Evolutionary conservation across 495 filamentous ascomycete species (phyloP).

Genomic region (Xylaria scruposa): DNA sequence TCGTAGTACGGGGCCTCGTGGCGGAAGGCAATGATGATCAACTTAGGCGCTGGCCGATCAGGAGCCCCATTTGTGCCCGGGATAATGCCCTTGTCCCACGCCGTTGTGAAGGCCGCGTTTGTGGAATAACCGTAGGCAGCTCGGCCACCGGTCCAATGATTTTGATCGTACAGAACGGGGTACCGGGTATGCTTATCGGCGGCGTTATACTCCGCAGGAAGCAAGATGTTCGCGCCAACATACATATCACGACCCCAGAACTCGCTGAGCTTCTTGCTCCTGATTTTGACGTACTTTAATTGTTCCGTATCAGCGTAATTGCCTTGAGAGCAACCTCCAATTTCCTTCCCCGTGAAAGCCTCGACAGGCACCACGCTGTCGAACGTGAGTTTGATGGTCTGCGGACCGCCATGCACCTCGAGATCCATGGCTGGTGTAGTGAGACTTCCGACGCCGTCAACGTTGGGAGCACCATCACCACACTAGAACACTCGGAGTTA

Average conservation of each 20-base stretch:
- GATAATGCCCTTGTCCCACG: slow-evolving; percentile 26
- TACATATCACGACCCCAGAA: slow-evolving; percentile 31
- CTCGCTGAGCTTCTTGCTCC: slow-evolving; percentile 17
- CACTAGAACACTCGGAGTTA: not conserved
- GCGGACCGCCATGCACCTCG: slow-evolving; percentile 18
- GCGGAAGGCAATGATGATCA: slow-evolving; percentile 28
- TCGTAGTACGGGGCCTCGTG: slow-evolving; percentile 29
- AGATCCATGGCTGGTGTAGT: slow-evolving; percentile 22
- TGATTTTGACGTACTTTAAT: slow-evolving; percentile 25
- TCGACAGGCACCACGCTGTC: slow-evolving; percentile 20
- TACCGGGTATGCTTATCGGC: slow-evolving; percentile 25
- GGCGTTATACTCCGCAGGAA: slow-evolving; percentile 25
- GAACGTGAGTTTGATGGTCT: slow-evolving; percentile 27
- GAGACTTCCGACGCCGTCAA: slow-evolving; percentile 26
- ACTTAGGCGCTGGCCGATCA: slow-evolving; percentile 21
- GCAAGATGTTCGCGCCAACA: slow-evolving; percentile 27
- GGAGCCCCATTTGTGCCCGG: slow-evolving; percentile 12
- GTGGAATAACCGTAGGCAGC: slow-evolving; percentile 15
- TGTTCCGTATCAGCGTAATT: slow-evolving; percentile 23
- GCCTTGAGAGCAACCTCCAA: slow-evolving; percentile 26
- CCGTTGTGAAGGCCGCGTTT: slow-evolving; percentile 12
- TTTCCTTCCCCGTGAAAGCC: slow-evolving; percentile 21
- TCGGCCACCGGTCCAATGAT: slow-evolving; percentile 27
- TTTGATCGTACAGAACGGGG: slow-evolving; percentile 25
- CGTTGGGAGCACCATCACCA: slow-evolving; percentile 24